Evolutionary conservation across 1,139 yeast species (phyloP).

Genomic region (Hansenula sp.): DNA sequence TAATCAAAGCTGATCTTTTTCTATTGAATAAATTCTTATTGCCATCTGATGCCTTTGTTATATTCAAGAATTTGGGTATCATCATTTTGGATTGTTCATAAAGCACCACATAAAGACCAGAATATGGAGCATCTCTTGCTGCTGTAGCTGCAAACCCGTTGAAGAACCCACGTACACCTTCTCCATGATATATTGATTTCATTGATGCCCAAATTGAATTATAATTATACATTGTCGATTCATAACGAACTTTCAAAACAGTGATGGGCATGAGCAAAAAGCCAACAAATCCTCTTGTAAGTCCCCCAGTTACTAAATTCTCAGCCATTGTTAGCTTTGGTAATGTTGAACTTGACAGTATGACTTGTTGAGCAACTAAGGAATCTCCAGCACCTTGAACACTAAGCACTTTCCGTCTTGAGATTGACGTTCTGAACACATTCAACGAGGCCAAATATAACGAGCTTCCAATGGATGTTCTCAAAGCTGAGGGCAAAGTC

Average conservation of each 20-base stretch:
- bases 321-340: conserved; percentile 72
- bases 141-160: conserved; percentile 86
- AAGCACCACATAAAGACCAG: conserved; percentile 83
- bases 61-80: conserved; percentile 30
- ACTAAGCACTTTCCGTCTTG: conserved; percentile 24
- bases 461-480: conserved; percentile 92
- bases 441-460: conserved; percentile 75
- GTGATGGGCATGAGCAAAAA: conserved; percentile 97
- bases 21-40: conserved; percentile 25
- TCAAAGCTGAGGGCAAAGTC: conserved; percentile 80
- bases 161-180: conserved; percentile 68
- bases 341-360: conserved; percentile 31
- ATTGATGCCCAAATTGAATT: conserved; percentile 62
- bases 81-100: conserved; percentile 70
- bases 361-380: background rate
- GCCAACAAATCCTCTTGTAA: conserved; percentile 81
- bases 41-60: conserved; percentile 16
- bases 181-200: conserved; percentile 46
- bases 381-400: conserved; percentile 16
- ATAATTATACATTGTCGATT: conserved; percentile 72
- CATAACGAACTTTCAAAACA: conserved; percentile 84
- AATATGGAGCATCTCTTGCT: conserved; percentile 92
- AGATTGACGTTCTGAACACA: conserved; percentile 49
- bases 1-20: conserved; percentile 53
- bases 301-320: conserved; percentile 73